Evolutionary conservation across 73 alveolate species (phyloP).

Genomic region (Tetrahymena elliotti): DNA sequence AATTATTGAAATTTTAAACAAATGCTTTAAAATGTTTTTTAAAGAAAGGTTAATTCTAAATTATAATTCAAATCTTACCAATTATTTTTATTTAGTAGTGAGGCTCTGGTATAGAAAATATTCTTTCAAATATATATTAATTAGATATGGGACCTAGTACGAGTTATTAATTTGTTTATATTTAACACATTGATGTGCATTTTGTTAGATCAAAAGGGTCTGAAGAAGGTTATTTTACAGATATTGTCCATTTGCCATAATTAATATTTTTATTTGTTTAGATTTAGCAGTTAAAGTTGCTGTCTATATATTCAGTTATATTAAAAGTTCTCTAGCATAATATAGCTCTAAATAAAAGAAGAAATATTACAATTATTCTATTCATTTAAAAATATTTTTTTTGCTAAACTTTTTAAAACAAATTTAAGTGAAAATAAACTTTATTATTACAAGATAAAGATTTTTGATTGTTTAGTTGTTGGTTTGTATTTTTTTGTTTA

Average conservation of each 20-base stretch:
- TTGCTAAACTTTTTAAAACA: not conserved
- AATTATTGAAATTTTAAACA: too few relatives aligned
- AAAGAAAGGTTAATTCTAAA: too few relatives aligned
- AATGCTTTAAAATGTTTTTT: too few relatives aligned
- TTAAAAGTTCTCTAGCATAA: not conserved
- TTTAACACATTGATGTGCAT: not conserved
- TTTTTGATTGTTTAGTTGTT: not conserved
- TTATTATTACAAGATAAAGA: not conserved
- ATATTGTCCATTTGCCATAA: not conserved
- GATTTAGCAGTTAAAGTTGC: not conserved
- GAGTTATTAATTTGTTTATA: not conserved
- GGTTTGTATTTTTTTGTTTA: too few relatives aligned
- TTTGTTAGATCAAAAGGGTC: not conserved
- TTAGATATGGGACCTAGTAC: not conserved
- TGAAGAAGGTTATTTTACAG: not conserved
- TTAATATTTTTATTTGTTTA: not conserved
- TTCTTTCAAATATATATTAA: not conserved
- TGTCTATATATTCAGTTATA: not conserved
- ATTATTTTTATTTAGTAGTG: not conserved
- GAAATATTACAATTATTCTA: not conserved
- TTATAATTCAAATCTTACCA: not conserved
- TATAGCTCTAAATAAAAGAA: too few relatives aligned
- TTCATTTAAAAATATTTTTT: not conserved
- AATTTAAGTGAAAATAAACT: not conserved
- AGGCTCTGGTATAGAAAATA: not conserved